Conservation (phyloP, 345 rosid species). For the Euphorbia tirucalli region DNA sequence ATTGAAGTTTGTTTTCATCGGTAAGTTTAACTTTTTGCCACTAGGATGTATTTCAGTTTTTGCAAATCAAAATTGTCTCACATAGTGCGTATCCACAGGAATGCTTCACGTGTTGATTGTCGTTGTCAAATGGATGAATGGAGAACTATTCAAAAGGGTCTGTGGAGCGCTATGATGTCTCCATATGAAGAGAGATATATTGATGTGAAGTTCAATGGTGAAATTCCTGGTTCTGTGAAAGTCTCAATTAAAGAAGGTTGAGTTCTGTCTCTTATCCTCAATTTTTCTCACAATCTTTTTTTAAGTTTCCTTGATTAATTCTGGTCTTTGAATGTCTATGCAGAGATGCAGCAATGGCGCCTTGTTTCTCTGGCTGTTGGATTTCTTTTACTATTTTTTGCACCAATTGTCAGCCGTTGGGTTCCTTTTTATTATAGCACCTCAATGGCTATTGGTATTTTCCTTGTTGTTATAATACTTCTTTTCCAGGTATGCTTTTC, state of each 20-base stretch:
- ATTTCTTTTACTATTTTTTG: slow-evolving; percentile 54
- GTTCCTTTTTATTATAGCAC: slow-evolving; percentile 91
- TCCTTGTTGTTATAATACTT: slow-evolving; percentile 71
- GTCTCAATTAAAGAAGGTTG: slow-evolving; percentile 63
- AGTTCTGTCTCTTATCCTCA: neutral
- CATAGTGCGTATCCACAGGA: slow-evolving; percentile 38
- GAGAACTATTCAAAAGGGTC: slow-evolving; percentile 61
- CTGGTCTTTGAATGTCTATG: slow-evolving; percentile 18
- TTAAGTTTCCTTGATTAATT: neutral
- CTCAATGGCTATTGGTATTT: slow-evolving; percentile 87
- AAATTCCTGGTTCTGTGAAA: slow-evolving; percentile 45
- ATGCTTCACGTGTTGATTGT: slow-evolving; percentile 61
- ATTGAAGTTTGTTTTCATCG: slow-evolving; percentile 76
- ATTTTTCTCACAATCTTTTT: neutral
- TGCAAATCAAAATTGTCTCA: neutral
- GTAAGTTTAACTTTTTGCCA: slow-evolving; percentile 38
- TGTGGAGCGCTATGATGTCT: slow-evolving; percentile 67
- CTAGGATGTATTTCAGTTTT: neutral
- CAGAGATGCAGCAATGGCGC: slow-evolving; percentile 87
- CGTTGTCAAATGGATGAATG: slow-evolving; percentile 70
- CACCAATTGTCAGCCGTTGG: slow-evolving; percentile 85
- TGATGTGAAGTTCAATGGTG: slow-evolving; percentile 62
- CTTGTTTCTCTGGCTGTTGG: slow-evolving; percentile 66
- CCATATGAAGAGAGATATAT: slow-evolving; percentile 68
- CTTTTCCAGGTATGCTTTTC: slow-evolving; percentile 70